Percentiles rank a stretch among this genome's conserved stretches.
Conservation (phyloP, 805 yeast genomes). For the Candida pseudoglaebosa region DNA sequence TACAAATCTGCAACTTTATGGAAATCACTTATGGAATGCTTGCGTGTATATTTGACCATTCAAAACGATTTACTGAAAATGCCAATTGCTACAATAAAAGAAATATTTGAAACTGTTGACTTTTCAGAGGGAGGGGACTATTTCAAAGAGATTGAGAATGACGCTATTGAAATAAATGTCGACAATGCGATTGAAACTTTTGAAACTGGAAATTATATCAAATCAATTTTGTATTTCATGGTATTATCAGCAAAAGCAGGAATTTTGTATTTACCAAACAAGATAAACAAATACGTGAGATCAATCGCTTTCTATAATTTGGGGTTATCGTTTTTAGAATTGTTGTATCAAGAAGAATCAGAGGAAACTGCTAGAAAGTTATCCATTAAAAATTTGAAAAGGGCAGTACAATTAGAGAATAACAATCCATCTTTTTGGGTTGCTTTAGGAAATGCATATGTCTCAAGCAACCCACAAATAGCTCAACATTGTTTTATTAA, state of each 20-base stretch:
- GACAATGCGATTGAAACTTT: constrained; percentile 19
- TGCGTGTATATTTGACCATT: constrained; percentile 50
- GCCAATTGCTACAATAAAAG: constrained; percentile 36
- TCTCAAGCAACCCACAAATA: constrained; percentile 59
- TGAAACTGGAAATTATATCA: constrained; percentile 13
- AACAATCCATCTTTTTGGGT: constrained; percentile 75
- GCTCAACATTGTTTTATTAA: constrained; percentile 93
- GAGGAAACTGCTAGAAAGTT: constrained; percentile 35
- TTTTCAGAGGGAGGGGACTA: constrained; percentile 14
- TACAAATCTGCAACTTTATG: constrained; percentile 52
- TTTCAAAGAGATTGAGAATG: constrained; percentile 15
- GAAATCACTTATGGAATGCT: constrained; percentile 59
- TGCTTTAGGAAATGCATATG: constrained; percentile 73
- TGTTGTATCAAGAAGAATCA: constrained; percentile 14
- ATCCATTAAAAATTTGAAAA: constrained; percentile 57
- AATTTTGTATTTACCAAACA: constrained; percentile 27
- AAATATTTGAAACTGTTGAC: constrained; percentile 15
- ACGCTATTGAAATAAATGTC: constrained; percentile 10
- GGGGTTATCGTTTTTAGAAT: constrained; percentile 60
- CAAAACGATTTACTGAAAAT: constrained; percentile 49
- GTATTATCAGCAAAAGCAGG: constrained; percentile 49
- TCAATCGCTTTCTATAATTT: constrained; percentile 62
- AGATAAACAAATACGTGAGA: constrained; percentile 45
- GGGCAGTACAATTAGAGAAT: constrained; percentile 68
- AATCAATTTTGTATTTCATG: constrained; percentile 37